These are phyloP conservation scores for Vitis hybrid DNA, from an alignment of 177 flowering plant genomes.

Conservation along the genomic window DNA sequence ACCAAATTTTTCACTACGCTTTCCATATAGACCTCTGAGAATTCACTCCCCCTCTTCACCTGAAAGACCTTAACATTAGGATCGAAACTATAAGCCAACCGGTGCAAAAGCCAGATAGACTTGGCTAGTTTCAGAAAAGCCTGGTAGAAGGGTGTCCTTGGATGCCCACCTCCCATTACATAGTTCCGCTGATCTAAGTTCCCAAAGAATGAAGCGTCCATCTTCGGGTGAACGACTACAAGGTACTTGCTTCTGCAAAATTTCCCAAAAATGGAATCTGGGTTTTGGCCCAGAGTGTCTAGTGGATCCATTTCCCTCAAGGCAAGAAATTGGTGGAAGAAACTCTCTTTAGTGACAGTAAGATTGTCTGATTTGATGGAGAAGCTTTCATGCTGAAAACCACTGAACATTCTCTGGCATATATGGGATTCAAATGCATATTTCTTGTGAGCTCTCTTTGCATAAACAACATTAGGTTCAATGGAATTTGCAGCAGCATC, in stretches of 20 bases:
- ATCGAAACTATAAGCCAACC: constrained; percentile 78
- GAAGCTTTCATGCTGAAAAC: constrained; percentile 78
- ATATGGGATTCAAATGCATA: constrained; percentile 91
- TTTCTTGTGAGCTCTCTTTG: constrained; percentile 91
- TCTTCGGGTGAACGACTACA: constrained; percentile 71
- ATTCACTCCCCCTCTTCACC: constrained; percentile 72
- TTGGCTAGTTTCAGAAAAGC: constrained; percentile 88
- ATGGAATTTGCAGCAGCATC: constrained; percentile 90
- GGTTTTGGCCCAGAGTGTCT: constrained; percentile 74
- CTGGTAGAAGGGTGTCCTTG: constrained; percentile 90
- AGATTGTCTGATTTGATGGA: constrained; percentile 45
- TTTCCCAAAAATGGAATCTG: constrained; percentile 78
- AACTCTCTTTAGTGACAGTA: constrained; percentile 48
- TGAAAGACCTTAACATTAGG: constrained; percentile 74
- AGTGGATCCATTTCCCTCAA: constrained; percentile 76
- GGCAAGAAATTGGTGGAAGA: constrained; percentile 79
- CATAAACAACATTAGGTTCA: constrained; percentile 69
- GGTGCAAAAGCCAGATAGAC: constrained; percentile 85
- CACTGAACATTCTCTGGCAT: constrained; percentile 87
- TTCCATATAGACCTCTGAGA: constrained; percentile 92
- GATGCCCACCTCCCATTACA: constrained; percentile 80
- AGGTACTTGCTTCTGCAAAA: constrained; percentile 85
- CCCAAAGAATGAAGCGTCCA: constrained; percentile 94
- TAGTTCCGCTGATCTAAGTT: constrained; percentile 83
- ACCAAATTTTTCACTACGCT: constrained; percentile 68